Percentiles rank a stretch among this genome's conserved stretches.
These are phyloP conservation scores for Zarea fungicola DNA, from an alignment of 2,329 filamentous ascomycete species.

Conservation along the genomic window DNA sequence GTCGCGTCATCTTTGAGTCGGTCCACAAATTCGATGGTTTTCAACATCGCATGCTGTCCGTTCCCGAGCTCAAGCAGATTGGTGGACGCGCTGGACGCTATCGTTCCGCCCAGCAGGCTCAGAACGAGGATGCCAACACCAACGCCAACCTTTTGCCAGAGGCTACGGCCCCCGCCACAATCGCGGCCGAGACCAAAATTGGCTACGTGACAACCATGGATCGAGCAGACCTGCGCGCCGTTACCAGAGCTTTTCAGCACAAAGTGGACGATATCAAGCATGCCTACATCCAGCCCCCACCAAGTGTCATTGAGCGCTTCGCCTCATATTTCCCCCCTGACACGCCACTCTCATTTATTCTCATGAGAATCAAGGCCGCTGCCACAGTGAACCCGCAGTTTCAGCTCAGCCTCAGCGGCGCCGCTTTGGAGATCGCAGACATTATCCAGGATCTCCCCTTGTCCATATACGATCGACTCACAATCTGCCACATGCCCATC, in stretches of 20 bases:
- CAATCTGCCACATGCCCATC: constrained; percentile 68
- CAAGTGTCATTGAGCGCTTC: constrained; percentile 67
- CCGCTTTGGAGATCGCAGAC: constrained; percentile 64
- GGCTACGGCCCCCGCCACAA: too few species aligned
- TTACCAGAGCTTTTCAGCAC: constrained; percentile 57
- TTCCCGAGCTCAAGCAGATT: constrained; percentile 90
- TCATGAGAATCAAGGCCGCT: constrained; percentile 69
- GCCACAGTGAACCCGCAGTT: constrained; percentile 60
- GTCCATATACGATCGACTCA: constrained; percentile 67
- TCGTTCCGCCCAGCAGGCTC: constrained; percentile 60
- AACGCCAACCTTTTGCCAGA: too few species aligned
- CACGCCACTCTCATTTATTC: constrained; percentile 78
- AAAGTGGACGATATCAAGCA: constrained; percentile 61
- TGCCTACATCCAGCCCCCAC: constrained; percentile 72
- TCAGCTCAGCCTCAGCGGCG: constrained; percentile 54
- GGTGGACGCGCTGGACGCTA: constrained; percentile 87
- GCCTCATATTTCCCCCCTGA: constrained; percentile 73
- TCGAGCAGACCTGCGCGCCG: constrained; percentile 56
- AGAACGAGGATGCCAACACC: constrained; percentile 13
- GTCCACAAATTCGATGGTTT: constrained; percentile 65
- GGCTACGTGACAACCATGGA: constrained; percentile 80
- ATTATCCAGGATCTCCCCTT: constrained; percentile 68
- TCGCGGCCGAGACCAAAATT: constrained; percentile 31
- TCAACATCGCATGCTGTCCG: constrained; percentile 51
- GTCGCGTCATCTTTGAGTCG: constrained; percentile 82